Percentiles rank a stretch among this genome's conserved stretches.
Conservation (phyloP, 2,329 filamentous ascomycete genomes). For the Talaromyces sp. region DNA sequence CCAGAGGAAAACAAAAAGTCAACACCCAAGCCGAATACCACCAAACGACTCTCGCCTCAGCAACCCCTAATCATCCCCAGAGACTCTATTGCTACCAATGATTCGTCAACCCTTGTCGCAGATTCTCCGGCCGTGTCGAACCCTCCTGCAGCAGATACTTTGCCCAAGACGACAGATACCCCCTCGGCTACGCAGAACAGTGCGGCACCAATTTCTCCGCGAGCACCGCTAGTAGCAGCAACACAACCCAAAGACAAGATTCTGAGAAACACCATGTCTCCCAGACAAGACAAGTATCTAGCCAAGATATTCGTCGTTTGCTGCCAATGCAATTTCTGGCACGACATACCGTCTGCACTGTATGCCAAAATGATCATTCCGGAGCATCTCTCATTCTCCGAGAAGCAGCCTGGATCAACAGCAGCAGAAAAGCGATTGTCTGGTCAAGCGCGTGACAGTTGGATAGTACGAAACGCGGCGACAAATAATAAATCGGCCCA, state of each 20-base stretch:
- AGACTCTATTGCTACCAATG: background rate
- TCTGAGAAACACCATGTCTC: constrained; percentile 9
- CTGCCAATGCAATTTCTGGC: constrained; percentile 13
- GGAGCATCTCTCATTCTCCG: constrained; percentile 5
- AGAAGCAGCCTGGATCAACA: background rate
- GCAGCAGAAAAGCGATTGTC: background rate
- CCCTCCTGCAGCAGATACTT: background rate
- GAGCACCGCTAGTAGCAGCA: background rate
- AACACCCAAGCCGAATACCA: background rate
- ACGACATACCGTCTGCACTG: constrained; percentile 10
- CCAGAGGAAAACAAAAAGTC: background rate
- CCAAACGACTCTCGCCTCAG: background rate
- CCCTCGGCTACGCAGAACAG: background rate
- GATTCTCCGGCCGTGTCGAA: background rate
- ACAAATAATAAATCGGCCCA: background rate
- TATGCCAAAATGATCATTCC: constrained; percentile 13
- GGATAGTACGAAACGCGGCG: background rate
- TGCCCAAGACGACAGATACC: background rate
- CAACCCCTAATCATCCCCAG: background rate
- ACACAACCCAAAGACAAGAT: constrained; percentile 1
- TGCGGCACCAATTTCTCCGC: background rate
- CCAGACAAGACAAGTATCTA: constrained; percentile 12
- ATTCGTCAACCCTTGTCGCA: background rate
- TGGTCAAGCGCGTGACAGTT: background rate
- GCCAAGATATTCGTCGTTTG: constrained; percentile 13